Percentiles rank a stretch among this genome's conserved stretches.
Conservation (phyloP, 2,329 filamentous ascomycete species). For the Metarhizium humberi region DNA sequence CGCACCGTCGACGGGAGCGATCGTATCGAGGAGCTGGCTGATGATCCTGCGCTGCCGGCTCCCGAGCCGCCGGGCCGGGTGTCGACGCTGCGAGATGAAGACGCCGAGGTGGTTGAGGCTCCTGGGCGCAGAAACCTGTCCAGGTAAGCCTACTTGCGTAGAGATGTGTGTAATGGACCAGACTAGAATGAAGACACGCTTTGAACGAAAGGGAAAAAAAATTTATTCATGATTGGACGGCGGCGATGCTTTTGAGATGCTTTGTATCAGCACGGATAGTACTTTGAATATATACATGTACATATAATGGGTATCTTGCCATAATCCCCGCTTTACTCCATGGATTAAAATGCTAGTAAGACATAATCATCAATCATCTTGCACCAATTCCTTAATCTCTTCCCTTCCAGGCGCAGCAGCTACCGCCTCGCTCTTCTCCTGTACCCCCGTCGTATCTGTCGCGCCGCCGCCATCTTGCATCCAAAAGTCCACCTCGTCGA, state of each 20-base stretch:
- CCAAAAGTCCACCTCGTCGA: conserved; percentile 92
- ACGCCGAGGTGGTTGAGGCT: neutral
- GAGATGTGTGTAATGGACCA: no score
- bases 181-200: no score
- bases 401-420: conserved; percentile 37
- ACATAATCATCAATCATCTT: conserved; percentile 39
- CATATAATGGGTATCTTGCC: conserved; percentile 16
- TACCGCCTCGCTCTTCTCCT: conserved; percentile 33
- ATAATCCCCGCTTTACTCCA: neutral
- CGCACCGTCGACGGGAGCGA: conserved; percentile 28
- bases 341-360: neutral
- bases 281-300: neutral
- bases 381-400: conserved; percentile 57
- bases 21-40: conserved; percentile 40
- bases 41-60: conserved; percentile 34
- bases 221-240: neutral
- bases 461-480: conserved; percentile 54
- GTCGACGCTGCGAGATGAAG: neutral
- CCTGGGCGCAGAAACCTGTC: no score
- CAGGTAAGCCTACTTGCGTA: no score
- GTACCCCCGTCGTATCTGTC: conserved; percentile 35
- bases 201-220: neutral
- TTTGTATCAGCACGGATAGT: neutral
- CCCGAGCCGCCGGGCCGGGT: neutral
- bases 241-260: neutral